A percentile compares a stretch with the other conserved stretches of the same genome.
Conservation (phyloP, 2,329 filamentous ascomycete species). For the Trichoderma asperellum region DNA sequence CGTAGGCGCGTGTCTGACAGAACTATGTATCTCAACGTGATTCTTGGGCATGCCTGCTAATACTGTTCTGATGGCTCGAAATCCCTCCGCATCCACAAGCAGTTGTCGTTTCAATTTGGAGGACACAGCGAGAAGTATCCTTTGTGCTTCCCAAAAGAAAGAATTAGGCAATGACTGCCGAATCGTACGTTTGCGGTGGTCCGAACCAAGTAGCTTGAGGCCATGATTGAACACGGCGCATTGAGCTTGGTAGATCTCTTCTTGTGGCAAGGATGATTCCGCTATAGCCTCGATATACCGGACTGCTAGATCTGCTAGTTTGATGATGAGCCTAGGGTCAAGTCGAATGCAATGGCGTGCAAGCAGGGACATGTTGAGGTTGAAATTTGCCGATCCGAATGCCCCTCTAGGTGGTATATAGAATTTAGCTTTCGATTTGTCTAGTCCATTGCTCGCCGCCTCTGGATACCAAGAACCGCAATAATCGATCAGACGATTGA, state of each 20-base stretch:
- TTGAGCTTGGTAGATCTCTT: conserved; percentile 36
- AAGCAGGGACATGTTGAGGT: conserved; percentile 36
- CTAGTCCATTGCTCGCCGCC: neutral
- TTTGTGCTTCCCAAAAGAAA: conserved; percentile 60
- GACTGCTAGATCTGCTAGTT: conserved; percentile 38
- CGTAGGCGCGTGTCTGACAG: conserved; percentile 52
- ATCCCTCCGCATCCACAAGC: conserved; percentile 55
- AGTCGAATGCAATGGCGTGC: conserved; percentile 40
- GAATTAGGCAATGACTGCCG: conserved; percentile 37
- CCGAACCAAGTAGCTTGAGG: conserved; percentile 37
- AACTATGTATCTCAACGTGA: conserved; percentile 52
- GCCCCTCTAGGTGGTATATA: conserved; percentile 13
- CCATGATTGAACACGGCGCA: conserved; percentile 42
- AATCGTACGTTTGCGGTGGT: conserved; percentile 34
- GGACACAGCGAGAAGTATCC: conserved; percentile 56
- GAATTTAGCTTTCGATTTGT: neutral
- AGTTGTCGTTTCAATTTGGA: conserved; percentile 53
- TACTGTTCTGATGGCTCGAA: conserved; percentile 58
- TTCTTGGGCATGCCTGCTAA: conserved; percentile 59
- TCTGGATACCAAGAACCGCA: conserved; percentile 32
- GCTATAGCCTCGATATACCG: conserved; percentile 36
- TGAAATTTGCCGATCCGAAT: conserved; percentile 34
- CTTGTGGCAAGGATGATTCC: conserved; percentile 20
- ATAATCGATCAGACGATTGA: conserved; percentile 38
- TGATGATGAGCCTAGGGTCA: conserved; percentile 42